Evolutionary conservation across 2,329 filamentous ascomycete species (phyloP).

Genomic region (Taxawa tesnikishii): DNA sequence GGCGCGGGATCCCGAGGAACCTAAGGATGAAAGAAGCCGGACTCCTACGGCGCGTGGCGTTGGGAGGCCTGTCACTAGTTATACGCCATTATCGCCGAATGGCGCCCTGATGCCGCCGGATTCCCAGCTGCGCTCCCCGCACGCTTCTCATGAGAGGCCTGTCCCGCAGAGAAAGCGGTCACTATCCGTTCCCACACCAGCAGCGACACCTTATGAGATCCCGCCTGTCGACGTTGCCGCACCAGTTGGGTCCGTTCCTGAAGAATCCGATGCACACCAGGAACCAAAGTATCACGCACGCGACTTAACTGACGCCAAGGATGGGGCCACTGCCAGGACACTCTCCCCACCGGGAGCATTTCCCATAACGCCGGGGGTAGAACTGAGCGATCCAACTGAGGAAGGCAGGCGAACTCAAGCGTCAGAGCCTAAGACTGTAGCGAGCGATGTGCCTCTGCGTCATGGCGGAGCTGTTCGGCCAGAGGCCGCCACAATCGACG

Average conservation of each 20-base stretch:
- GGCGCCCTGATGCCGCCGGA: neutral
- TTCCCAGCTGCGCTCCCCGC: neutral
- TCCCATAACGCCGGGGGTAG: conserved; percentile 5
- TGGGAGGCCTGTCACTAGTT: too few species aligned
- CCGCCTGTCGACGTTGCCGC: too few species aligned
- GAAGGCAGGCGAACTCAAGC: too few species aligned
- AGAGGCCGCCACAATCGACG: too few species aligned
- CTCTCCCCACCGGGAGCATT: conserved; percentile 9
- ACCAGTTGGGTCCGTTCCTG: conserved; percentile 1
- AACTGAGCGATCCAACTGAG: conserved; percentile 5
- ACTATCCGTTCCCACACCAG: conserved; percentile 13
- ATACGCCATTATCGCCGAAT: too few species aligned
- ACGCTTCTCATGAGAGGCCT: conserved; percentile 9
- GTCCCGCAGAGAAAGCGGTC: too few species aligned
- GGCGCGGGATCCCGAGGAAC: conserved; percentile 45
- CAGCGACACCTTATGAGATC: conserved; percentile 6
- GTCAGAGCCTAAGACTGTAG: too few species aligned
- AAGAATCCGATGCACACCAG: conserved; percentile 1
- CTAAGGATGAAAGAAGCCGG: neutral
- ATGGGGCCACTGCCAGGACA: neutral
- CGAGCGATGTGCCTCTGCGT: too few species aligned
- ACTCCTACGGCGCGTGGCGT: too few species aligned
- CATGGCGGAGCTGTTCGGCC: too few species aligned
- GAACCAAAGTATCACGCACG: neutral
- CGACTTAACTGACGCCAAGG: neutral